phyloP scores from a whole-genome alignment of 352 stramenopile species.

The Pythium vanterpoolii region DNA sequence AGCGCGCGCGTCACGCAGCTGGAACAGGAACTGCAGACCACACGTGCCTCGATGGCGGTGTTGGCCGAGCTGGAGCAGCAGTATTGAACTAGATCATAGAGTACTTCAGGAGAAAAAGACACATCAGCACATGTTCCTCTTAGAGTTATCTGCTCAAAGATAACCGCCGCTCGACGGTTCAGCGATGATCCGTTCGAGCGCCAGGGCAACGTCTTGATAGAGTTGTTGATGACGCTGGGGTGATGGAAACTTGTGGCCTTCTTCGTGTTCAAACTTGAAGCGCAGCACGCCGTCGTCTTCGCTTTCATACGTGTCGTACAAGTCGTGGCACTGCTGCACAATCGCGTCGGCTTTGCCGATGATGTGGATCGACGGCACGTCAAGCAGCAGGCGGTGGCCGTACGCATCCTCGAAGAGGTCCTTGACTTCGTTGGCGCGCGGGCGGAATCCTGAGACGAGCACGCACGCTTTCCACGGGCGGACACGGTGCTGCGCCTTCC shows the following conservation, averaged over 20 bases:
- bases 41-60: constrained; percentile 50
- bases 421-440: constrained; percentile 41
- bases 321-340: constrained; percentile 40
- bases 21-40: constrained; percentile 50
- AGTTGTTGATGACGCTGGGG: constrained; percentile 36
- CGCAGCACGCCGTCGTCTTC: constrained; percentile 26
- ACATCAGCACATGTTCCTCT: neutral
- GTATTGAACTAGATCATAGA: constrained; percentile 32
- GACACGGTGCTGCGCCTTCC: constrained; percentile 28
- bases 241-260: constrained; percentile 78
- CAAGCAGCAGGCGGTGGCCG: constrained; percentile 29
- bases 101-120: neutral
- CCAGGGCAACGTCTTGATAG: constrained; percentile 46
- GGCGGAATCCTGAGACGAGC: constrained; percentile 62
- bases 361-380: constrained; percentile 67
- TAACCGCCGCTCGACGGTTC: neutral
- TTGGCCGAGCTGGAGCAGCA: constrained; percentile 52
- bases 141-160: neutral
- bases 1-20: constrained; percentile 48
- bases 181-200: constrained; percentile 34
- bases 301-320: constrained; percentile 42
- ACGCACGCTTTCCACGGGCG: constrained; percentile 62
- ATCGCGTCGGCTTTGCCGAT: constrained; percentile 49
- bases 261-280: constrained; percentile 60
- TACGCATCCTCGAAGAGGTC: constrained; percentile 44